Percentiles rank a stretch among this genome's conserved stretches.
Conservation (phyloP, 768 basidiomycete genomes). For the Leccinum aurantiacum region DNA sequence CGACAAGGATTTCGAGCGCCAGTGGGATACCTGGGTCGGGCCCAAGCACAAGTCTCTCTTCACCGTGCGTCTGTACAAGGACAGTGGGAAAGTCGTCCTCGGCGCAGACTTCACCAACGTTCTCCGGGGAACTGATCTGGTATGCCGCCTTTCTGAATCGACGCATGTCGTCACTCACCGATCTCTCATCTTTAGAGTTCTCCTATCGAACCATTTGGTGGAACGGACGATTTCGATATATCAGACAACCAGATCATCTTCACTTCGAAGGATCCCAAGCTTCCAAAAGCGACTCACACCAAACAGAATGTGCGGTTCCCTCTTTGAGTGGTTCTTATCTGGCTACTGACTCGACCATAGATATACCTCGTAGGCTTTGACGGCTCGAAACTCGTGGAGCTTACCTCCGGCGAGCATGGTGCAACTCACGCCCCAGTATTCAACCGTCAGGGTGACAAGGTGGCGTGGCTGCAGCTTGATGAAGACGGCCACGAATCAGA, state of each 20-base stretch:
- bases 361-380: constrained; percentile 67
- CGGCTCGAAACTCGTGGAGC: constrained; percentile 54
- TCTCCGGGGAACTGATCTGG: constrained; percentile 68
- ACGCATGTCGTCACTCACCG: not conserved
- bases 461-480: constrained; percentile 86
- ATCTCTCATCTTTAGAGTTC: constrained; percentile 43
- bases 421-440: constrained; percentile 77
- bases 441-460: constrained; percentile 62
- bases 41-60: constrained; percentile 74
- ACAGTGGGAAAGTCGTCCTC: constrained; percentile 51
- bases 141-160: constrained; percentile 34
- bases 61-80: constrained; percentile 55
- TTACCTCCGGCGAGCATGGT: constrained; percentile 85
- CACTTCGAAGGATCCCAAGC: constrained; percentile 79
- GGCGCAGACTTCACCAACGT: constrained; percentile 55
- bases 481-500: constrained; percentile 91
- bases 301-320: constrained; percentile 66
- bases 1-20: constrained; percentile 64
- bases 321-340: not conserved
- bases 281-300: constrained; percentile 82
- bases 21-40: constrained; percentile 78
- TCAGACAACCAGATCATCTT: constrained; percentile 71
- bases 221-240: constrained; percentile 76
- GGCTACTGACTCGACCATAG: constrained; percentile 35
- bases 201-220: constrained; percentile 89